Percentiles rank a stretch among this genome's conserved stretches.
These are phyloP conservation scores for Cichorium intybus DNA, from an alignment of 140 eudicot species.

Conservation along the genomic window DNA sequence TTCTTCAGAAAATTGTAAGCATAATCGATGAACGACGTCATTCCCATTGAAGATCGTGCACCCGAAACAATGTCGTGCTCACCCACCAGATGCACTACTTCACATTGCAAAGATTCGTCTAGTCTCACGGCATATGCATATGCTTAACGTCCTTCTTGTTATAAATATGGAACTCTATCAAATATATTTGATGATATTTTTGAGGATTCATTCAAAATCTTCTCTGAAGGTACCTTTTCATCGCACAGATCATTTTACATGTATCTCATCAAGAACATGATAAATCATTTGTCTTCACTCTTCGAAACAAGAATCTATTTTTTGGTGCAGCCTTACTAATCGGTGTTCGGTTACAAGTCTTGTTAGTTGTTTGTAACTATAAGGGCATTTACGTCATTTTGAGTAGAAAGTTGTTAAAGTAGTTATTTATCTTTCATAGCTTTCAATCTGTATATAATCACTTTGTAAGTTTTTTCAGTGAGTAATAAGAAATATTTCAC, in stretches of 20 bases:
- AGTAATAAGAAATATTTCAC: too few relatives aligned
- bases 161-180: not conserved
- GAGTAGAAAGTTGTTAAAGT: too few relatives aligned
- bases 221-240: conserved; percentile 62
- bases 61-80: conserved; percentile 61
- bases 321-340: conserved; percentile 54
- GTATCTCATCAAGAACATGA: too few relatives aligned
- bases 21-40: conserved; percentile 59
- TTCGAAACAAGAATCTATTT: conserved; percentile 64
- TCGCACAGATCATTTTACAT: conserved; percentile 49
- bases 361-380: too few relatives aligned
- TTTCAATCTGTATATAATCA: too few relatives aligned
- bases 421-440: too few relatives aligned
- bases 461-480: too few relatives aligned
- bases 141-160: conserved; percentile 12
- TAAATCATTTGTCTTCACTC: too few relatives aligned
- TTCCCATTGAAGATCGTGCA: conserved; percentile 42
- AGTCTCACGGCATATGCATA: conserved; percentile 38
- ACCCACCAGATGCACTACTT: conserved; percentile 70
- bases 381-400: too few relatives aligned
- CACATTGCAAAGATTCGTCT: conserved; percentile 51
- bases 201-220: conserved; percentile 41
- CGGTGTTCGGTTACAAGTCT: too few relatives aligned
- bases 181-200: conserved; percentile 33
- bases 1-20: conserved; percentile 61